Conservation (phyloP, 306 rosid species). For the Begonia loranthoides region DNA sequence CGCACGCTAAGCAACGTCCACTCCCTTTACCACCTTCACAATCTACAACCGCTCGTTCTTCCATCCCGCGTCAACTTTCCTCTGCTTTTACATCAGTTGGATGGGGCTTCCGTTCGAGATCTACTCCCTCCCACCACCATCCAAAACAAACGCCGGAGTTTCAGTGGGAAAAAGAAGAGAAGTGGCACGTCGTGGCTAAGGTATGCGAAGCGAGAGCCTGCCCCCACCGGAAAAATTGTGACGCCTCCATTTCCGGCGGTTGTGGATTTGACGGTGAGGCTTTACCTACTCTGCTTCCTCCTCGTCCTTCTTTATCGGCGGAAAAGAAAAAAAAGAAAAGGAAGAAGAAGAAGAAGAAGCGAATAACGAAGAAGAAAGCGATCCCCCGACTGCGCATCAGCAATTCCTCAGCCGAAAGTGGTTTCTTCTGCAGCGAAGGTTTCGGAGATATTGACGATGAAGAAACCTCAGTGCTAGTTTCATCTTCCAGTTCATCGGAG, state of each 20-base stretch:
- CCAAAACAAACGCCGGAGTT: constrained; percentile 6
- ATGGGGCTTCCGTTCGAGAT: constrained; percentile 2
- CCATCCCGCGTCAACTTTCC: constrained; percentile 21
- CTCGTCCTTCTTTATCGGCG: constrained; percentile 11
- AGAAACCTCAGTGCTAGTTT: constrained; percentile 46
- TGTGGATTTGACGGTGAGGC: constrained; percentile 12
- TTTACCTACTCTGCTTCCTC: constrained; percentile 10
- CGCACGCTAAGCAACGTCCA: background rate
- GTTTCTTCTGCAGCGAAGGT: constrained; percentile 35
- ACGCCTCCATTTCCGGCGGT: constrained; percentile 23
- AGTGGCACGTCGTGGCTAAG: constrained; percentile 40
- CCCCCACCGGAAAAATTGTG: constrained; percentile 37
- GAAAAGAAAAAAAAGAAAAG: constrained; percentile 22
- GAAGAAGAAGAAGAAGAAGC: constrained; percentile 12
- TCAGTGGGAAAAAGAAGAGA: constrained; percentile 32
- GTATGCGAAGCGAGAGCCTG: constrained; percentile 7
- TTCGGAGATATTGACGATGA: constrained; percentile 16
- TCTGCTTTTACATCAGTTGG: too few species aligned
- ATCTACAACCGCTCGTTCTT: constrained; percentile 7
- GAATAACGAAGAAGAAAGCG: constrained; percentile 13
- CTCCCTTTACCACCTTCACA: constrained; percentile 3
- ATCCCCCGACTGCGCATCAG: constrained; percentile 25
- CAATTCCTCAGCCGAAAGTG: constrained; percentile 45
- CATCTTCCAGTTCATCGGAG: constrained; percentile 27
- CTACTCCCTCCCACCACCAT: constrained; percentile 32